These are phyloP conservation scores for Orbilia oligospora DNA, from an alignment of 2,329 filamentous ascomycete genomes.

Conservation along the genomic window DNA sequence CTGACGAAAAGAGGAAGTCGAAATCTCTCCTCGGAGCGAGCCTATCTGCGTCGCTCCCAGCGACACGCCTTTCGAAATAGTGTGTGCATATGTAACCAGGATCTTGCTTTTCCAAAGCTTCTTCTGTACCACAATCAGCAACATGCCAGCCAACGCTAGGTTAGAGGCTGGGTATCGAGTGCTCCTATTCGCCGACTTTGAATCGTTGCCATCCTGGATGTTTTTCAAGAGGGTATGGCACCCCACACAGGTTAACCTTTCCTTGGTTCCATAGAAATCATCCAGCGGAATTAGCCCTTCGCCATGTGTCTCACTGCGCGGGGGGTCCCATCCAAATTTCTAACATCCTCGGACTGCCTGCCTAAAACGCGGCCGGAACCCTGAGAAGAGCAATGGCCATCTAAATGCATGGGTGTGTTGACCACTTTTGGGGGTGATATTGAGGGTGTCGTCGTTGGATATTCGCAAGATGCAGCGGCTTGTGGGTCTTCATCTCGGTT, in stretches of 20 bases:
- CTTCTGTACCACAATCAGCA: slow-evolving; percentile 57
- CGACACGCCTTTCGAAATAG: slow-evolving; percentile 34
- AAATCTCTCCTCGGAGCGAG: slow-evolving; percentile 47
- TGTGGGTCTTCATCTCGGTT: slow-evolving; percentile 53
- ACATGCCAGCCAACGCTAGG: slow-evolving; percentile 24
- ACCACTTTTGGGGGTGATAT: slow-evolving; percentile 3
- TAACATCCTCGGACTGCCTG: slow-evolving; percentile 55
- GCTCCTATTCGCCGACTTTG: slow-evolving; percentile 57
- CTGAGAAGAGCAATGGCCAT: slow-evolving; percentile 29
- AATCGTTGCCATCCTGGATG: slow-evolving; percentile 35
- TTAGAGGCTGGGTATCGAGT: slow-evolving; percentile 35
- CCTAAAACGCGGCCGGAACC: slow-evolving; percentile 60
- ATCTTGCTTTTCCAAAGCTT: slow-evolving; percentile 46
- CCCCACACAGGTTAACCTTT: slow-evolving; percentile 32
- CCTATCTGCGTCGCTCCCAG: slow-evolving; percentile 55
- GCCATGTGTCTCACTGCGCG: slow-evolving; percentile 46
- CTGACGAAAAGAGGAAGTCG: slow-evolving; percentile 37
- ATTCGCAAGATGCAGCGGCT: slow-evolving; percentile 36
- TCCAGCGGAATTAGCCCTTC: slow-evolving; percentile 34
- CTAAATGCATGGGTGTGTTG: slow-evolving; percentile 20
- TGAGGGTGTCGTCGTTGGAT: background rate
- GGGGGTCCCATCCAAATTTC: slow-evolving; percentile 42
- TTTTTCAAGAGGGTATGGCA: slow-evolving; percentile 40
- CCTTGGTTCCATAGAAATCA: slow-evolving; percentile 1
- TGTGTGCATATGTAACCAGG: slow-evolving; percentile 44